A percentile compares a stretch with the other conserved stretches of the same genome.
phyloP scores from a whole-genome alignment of 2,329 filamentous ascomycete genomes.

The Pleurostoma richardsiae region DNA sequence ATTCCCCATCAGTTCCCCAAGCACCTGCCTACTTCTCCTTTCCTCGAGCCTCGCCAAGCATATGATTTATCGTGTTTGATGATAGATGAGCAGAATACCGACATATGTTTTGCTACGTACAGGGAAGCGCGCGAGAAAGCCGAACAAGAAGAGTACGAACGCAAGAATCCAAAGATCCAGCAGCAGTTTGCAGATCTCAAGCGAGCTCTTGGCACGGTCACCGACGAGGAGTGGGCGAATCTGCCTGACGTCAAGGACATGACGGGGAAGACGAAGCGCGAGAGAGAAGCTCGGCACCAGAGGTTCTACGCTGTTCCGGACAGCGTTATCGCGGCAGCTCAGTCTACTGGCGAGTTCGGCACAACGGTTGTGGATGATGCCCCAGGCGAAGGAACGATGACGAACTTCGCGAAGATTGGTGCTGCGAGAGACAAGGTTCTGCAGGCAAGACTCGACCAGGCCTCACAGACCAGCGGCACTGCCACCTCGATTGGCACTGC shows the following conservation, averaged over 20 bases:
- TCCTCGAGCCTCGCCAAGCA: slow-evolving; percentile 20
- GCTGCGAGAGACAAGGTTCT: slow-evolving; percentile 94
- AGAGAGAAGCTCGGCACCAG: slow-evolving; percentile 75
- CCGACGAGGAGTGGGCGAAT: slow-evolving; percentile 94
- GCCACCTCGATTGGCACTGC: slow-evolving; percentile 73
- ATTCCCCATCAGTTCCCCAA: slow-evolving; percentile 22
- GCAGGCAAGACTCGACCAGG: slow-evolving; percentile 88
- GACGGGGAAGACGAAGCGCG: slow-evolving; percentile 86
- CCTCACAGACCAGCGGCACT: slow-evolving; percentile 63
- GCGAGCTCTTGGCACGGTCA: slow-evolving; percentile 78
- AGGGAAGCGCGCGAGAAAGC: slow-evolving; percentile 92
- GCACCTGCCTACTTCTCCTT: neutral
- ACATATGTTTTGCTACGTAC: slow-evolving; percentile 56
- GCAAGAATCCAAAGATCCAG: slow-evolving; percentile 96
- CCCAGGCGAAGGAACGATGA: slow-evolving; percentile 78
- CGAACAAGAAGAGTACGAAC: slow-evolving; percentile 92
- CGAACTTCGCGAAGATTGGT: slow-evolving; percentile 96
- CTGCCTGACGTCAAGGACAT: slow-evolving; percentile 94
- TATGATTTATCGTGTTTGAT: slow-evolving; percentile 63
- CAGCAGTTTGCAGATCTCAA: slow-evolving; percentile 97
- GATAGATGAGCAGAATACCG: slow-evolving; percentile 73
- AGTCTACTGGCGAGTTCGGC: slow-evolving; percentile 75
- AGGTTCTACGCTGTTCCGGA: slow-evolving; percentile 96
- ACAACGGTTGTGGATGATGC: slow-evolving; percentile 86
- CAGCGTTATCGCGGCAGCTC: slow-evolving; percentile 83